Evolutionary conservation across 2,329 filamentous ascomycete genomes (phyloP).

Genomic region (Huntiella decipiens): DNA sequence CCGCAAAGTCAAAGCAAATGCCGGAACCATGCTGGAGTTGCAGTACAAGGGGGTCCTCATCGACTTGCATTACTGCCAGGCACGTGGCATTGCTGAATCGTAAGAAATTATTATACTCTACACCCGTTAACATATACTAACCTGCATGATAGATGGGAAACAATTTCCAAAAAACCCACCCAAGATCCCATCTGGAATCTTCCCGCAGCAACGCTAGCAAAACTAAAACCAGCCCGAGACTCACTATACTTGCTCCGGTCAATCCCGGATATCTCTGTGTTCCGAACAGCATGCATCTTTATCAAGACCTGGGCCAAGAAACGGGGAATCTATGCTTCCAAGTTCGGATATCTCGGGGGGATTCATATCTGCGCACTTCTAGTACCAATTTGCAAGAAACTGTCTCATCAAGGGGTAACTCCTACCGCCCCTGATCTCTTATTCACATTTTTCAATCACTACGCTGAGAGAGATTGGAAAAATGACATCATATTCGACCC

Average conservation of each 20-base stretch:
- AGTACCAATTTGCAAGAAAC: slow-evolving; percentile 37
- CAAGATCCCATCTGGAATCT: slow-evolving; percentile 36
- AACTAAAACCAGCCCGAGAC: slow-evolving; percentile 46
- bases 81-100: slow-evolving; percentile 33
- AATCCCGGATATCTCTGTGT: slow-evolving; percentile 37
- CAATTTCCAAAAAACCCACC: slow-evolving; percentile 26
- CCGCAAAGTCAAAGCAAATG: slow-evolving; percentile 36
- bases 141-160: slow-evolving; percentile 22
- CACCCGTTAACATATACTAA: slow-evolving; percentile 4
- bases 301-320: slow-evolving; percentile 43
- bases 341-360: slow-evolving; percentile 45
- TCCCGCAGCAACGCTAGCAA: slow-evolving; percentile 34
- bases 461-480: slow-evolving; percentile 40
- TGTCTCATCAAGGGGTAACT: slow-evolving; percentile 20
- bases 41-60: slow-evolving; percentile 37
- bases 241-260: slow-evolving; percentile 39
- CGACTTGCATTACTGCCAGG: slow-evolving; percentile 48
- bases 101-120: slow-evolving; percentile 12
- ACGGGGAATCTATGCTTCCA: slow-evolving; percentile 44
- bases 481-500: slow-evolving; percentile 37
- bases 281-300: slow-evolving; percentile 37
- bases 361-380: slow-evolving; percentile 46
- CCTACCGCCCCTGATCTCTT: slow-evolving; percentile 33
- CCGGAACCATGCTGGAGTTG: slow-evolving; percentile 46
- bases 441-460: slow-evolving; percentile 42